Base-by-base conservation (phyloP, 495 filamentous ascomycete species). In the Aspergillus bridgeri region DNA sequence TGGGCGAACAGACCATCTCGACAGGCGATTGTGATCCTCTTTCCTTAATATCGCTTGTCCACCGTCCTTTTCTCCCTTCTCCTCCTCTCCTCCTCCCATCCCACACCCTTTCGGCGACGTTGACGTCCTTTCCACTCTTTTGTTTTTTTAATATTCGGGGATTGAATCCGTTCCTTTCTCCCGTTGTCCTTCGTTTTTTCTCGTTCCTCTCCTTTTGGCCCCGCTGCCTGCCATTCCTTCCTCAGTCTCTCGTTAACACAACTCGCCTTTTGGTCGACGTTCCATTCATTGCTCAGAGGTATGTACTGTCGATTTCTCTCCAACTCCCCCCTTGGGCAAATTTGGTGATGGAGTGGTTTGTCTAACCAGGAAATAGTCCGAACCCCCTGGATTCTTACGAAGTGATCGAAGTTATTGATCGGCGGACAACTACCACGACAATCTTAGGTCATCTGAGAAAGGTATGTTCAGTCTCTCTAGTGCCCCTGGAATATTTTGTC, bases 71-170 rank as follows among this genome's bases (percentile, higher is more conserved):
- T 54, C 21, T 23, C 19, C 42, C 33, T n/a, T 24, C 21, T 47
- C 21, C 19, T 47, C 44, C 44, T 43, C 52, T 20, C 42, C 42
- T 19, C 46, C 23, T 23, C 44, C 23, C 20, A 42, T 52, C 38
- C 44, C 38, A 51, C 18, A 6, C 17, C 24, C 17, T 48, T 33
- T 45, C 25, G 38, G 45, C 55, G 56, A 43, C 42, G 33, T 52
- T 53, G 42, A 57, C 53, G 59, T 53, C 53, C 38, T 47, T 60
- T 57, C 21, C 53, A 29, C 53, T 60, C 53, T 25, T 60, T 60
- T 52, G 13, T 4, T 23, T 43, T 50, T 15, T 7, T 24, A 11
- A 44, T 38, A 38, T 38, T 38, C 23, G 22, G 23, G 45, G 38
- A 50, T 43, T 49, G 29, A 51, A 51, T 44, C 47, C 52, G 25